phyloP scores from a whole-genome alignment of 1,284 basidiomycete genomes.

The Amylostereum chailletii region DNA sequence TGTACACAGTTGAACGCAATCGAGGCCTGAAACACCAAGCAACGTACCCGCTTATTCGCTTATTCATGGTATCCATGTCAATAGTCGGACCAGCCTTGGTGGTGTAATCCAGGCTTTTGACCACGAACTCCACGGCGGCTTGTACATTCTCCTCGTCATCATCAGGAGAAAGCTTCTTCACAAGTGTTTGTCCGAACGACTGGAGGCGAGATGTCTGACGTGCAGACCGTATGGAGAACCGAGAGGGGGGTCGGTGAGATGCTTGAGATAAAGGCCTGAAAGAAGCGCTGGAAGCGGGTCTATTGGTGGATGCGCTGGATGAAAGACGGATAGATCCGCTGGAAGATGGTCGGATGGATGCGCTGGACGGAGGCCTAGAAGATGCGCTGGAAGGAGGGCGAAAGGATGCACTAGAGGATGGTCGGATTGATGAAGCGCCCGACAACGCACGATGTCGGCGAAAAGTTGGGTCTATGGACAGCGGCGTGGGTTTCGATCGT shows the following conservation, averaged over 20 bases:
- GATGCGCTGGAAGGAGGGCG: constrained; percentile 12
- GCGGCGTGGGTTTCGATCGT: neutral
- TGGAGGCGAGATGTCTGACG: constrained; percentile 40
- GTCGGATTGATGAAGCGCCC: constrained; percentile 3
- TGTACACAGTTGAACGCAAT: constrained; percentile 18
- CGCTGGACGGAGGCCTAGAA: constrained; percentile 11
- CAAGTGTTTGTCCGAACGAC: constrained; percentile 45
- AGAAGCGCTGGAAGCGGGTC: constrained; percentile 24
- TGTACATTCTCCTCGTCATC: constrained; percentile 38
- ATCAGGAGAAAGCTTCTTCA: constrained; percentile 40
- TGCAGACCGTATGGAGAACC: constrained; percentile 42
- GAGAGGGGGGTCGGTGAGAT: constrained; percentile 39
- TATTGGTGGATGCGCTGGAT: constrained; percentile 25
- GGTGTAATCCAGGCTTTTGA: constrained; percentile 39
- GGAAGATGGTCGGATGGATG: constrained; percentile 13
- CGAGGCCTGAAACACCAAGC: constrained; percentile 1
- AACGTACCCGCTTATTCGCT: constrained; percentile 48
- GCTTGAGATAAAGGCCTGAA: constrained; percentile 26
- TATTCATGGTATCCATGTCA: constrained; percentile 47
- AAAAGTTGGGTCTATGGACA: neutral
- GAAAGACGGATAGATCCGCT: constrained; percentile 21
- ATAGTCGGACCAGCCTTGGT: constrained; percentile 45
- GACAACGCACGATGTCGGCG: neutral
- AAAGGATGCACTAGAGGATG: constrained; percentile 11
- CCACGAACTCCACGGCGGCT: constrained; percentile 40